These are phyloP conservation scores for Nicotiana tabacum DNA, from an alignment of 257 asterid species.

Conservation along the genomic window DNA sequence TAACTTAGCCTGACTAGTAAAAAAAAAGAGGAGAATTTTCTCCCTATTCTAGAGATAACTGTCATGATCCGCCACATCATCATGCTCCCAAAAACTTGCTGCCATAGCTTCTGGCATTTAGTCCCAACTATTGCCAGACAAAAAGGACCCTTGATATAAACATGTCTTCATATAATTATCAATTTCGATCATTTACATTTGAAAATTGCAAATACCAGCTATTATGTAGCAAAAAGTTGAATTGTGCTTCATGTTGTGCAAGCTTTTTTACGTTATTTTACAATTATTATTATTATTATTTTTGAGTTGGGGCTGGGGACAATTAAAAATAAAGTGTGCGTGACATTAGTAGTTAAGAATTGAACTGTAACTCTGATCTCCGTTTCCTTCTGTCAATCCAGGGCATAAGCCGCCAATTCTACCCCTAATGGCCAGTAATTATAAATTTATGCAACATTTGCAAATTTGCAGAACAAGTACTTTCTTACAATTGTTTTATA, in stretches of 20 bases:
- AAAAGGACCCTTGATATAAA: constrained; percentile 2
- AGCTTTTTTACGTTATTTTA: neutral
- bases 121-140: neutral
- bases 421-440: neutral
- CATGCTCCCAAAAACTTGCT: too few species aligned
- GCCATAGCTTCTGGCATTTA: neutral
- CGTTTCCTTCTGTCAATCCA: too few species aligned
- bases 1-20: neutral
- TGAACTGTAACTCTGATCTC: too few species aligned
- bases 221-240: neutral
- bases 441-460: neutral
- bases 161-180: neutral
- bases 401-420: neutral
- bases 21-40: neutral
- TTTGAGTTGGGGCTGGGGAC: neutral
- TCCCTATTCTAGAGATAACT: too few species aligned
- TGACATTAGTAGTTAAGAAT: too few species aligned
- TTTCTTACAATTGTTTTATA: neutral
- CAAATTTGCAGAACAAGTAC: neutral
- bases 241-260: neutral
- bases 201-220: neutral
- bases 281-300: neutral
- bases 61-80: too few species aligned
- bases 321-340: neutral
- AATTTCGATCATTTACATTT: neutral